Evolutionary conservation across 2,329 filamentous ascomycete genomes (phyloP).

Genomic region (Neonectria neomacrospora): DNA sequence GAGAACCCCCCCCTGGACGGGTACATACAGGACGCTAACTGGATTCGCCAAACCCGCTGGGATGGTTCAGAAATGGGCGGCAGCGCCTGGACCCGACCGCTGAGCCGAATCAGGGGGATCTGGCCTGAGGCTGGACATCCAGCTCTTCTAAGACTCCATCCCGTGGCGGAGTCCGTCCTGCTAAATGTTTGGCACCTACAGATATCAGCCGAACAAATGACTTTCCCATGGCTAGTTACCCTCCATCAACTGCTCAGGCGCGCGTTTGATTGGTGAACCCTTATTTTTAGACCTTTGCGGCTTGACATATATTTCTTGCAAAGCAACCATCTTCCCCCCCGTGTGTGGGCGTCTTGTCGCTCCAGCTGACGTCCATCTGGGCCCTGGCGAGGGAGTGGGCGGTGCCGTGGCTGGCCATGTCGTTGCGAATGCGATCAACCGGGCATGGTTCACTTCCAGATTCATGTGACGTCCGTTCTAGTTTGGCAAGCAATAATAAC

Average conservation of each 20-base stretch:
- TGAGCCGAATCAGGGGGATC: constrained; percentile 11
- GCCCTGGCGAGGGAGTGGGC: not conserved
- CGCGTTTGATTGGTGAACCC: not conserved
- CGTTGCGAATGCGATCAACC: not conserved
- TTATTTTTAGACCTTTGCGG: constrained; percentile 16
- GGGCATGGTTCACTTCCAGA: not conserved
- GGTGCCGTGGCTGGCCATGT: constrained; percentile 2
- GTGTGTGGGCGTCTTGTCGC: constrained; percentile 2
- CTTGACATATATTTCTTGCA: not conserved
- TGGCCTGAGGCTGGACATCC: not conserved
- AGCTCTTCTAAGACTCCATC: constrained; percentile 27
- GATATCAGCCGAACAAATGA: constrained; percentile 10
- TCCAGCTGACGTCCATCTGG: constrained; percentile 5
- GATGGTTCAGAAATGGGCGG: constrained; percentile 9
- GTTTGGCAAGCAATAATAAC: not conserved
- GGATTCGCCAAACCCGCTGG: not conserved
- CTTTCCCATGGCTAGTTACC: not conserved
- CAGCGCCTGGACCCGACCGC: not conserved
- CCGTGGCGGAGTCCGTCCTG: constrained; percentile 15
- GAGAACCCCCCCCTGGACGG: not conserved
- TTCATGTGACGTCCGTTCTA: not conserved
- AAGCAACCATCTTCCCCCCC: not conserved
- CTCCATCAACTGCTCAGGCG: constrained; percentile 6
- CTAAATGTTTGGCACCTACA: not conserved
- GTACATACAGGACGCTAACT: constrained; percentile 3